Base-by-base conservation (phyloP, 139 green algal genomes). In the Astrephomene gubernaculifera region DNA sequence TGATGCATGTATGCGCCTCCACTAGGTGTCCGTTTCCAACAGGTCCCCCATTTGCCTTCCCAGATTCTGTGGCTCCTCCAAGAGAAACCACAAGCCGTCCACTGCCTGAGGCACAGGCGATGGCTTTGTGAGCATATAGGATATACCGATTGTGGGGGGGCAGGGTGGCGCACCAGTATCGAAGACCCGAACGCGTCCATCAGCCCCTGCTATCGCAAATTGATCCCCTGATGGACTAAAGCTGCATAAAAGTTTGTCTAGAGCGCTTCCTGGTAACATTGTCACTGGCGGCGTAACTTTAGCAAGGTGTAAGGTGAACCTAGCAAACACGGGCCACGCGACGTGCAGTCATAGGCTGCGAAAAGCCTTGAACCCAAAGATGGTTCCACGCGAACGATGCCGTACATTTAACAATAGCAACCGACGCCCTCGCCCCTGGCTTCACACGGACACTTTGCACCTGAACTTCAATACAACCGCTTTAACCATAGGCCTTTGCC, bases 1-100 rank as follows among this genome's bases (percentile, higher is more conserved):
- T 63, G 19, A 91, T 43, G 71, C 83, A 87, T 52, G 83, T 87
- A 63, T 91, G 79, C 31, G 41, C 2, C 83, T 91, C 83, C 31
- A 82, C 74, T 3, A 91, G 71, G 39, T 81, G 70, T 1, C 87
- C 87, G 60, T 81, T 91, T 39, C 38, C 70, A 36, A 70, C 3
- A 45, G 86, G 36, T 27, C 70, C 86, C 8, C 74, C 57, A 57
- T 79, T 82, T 33, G 82, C 53, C 36, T 89, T 82, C 2, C 22
- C 52, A 12, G 38, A 24, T 2, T 85, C 52, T 0, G 7, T 22
- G 31, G 36, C 24, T 27, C 60, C 74, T 5, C 83, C 83, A 24
- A 91, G 71, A 1, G 63, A 61, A 4, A 73, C 79, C 36, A 52
- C 41, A 2, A 91, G 79, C 27, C 79, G 79, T 2, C 82, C 83